Evolutionary conservation across 331 rosid genomes (phyloP).

Genomic region (Telfairia occidentalis): DNA sequence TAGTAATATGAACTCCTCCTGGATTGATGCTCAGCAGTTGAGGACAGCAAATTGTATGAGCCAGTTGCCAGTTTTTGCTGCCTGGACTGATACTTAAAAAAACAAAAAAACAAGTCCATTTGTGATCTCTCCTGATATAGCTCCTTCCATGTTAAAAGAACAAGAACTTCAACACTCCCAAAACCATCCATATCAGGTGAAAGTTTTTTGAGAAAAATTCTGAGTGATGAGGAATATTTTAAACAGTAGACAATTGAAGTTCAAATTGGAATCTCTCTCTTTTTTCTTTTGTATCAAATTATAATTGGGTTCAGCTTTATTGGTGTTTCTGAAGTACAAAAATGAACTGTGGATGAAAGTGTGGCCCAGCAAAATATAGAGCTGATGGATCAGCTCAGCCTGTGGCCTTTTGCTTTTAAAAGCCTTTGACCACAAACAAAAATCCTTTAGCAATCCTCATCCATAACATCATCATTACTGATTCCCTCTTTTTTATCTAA

Average conservation of each 20-base stretch:
- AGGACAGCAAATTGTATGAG: slow-evolving; percentile 6
- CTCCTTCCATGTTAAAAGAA: not conserved
- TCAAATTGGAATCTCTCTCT: not conserved
- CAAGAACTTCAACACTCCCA: not conserved
- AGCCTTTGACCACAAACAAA: slow-evolving; percentile 30
- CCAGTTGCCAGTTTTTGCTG: slow-evolving; percentile 47
- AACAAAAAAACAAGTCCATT: not conserved
- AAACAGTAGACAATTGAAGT: not conserved
- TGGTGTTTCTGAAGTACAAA: slow-evolving; percentile 1
- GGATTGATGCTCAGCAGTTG: slow-evolving; percentile 9
- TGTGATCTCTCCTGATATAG: not conserved
- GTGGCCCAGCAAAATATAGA: slow-evolving; percentile 7
- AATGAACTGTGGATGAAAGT: not conserved
- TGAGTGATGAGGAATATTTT: not conserved
- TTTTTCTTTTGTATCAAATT: not conserved
- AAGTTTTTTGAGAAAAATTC: slow-evolving; percentile 1
- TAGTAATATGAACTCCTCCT: slow-evolving; percentile 7
- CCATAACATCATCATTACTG: slow-evolving; percentile 32
- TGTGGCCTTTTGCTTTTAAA: slow-evolving; percentile 18
- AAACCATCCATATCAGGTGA: not conserved
- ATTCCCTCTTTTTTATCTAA: slow-evolving; percentile 24
- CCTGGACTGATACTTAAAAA: slow-evolving; percentile 47
- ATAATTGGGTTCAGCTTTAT: slow-evolving; percentile 4
- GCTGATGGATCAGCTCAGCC: not conserved
- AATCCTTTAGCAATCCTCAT: slow-evolving; percentile 5